Evolutionary conservation across 2,329 filamentous ascomycete species (phyloP), one percentile per base, ranked within the genome.

Genomic region (Fusarium vanettenii): DNA sequence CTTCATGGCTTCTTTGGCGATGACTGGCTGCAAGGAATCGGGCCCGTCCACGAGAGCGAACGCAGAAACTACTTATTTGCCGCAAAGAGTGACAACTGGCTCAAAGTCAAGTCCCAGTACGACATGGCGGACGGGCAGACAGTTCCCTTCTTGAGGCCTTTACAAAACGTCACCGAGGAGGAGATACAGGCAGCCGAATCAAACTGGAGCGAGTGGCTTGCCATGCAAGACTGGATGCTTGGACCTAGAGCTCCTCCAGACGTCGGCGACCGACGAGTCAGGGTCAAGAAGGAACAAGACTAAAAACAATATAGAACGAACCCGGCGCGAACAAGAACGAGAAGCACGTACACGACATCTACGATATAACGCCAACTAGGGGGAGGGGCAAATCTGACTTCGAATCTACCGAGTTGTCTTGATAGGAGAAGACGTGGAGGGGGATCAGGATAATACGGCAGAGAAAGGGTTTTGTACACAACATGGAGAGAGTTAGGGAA

Each of bases 151-250:
- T 85, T 98, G 77, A 92, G 92, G 75, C 95, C 96, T 6, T 85
- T 98, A n/a, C 92, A 93, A 78, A 90, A 92, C 64, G 91, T 93
- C 1, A 90, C 91, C 9, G 91, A 96, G 79, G 89, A 91, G 25
- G 97, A 98, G 85, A 94, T 98, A 71, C 90, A 94, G 72, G 89
- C 87, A 16, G 95, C 95, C 0, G 96, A 98, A 84, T 89, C 90
- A 71, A 92, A 89, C 69, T 99, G 97, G 97, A 97, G 95, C 81
- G 92, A 96, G 79, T 98, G 96, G 96, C 86, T 98, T 35, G 94
- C 94, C 14, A 97, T 98, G 94, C 95, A 98, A 83, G 96, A 98
- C 82, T 98, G 96, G 96, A 97, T 98, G 95, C 86, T 98, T n/a
- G 95, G 95, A 3, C 93, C 94, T 2, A 87, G 94, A 71, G 92